Evolutionary conservation across 2,329 filamentous ascomycete genomes (phyloP), one percentile per base, ranked within the genome.

Genomic region (Colletotrichum cordylinicola): DNA sequence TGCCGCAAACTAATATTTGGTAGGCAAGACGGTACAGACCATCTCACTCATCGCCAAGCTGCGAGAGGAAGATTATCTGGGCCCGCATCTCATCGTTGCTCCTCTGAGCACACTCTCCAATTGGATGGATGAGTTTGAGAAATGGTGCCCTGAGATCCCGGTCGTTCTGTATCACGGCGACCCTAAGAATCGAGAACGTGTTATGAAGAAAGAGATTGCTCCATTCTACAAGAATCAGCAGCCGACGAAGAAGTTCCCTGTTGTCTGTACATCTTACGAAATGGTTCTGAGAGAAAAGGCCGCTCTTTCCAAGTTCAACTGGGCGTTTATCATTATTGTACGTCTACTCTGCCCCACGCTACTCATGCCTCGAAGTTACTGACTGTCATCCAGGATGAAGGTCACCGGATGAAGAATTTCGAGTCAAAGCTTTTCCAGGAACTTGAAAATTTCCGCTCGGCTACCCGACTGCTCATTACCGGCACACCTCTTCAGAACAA

Each of bases 401-500:
- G 97, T 0, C 97, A 99, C 82, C 94, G 97, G 2, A 93, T 99
- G 90, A 99, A 99, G 87, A 99, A 99, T 78, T 94, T 98, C 77
- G 96, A 98, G 66, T 98, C 96, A 35, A 94, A 95, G 74, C 88
- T 99, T 0, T 98, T 98, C 78, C 94, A 95, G 64, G 95, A 98
- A 79, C 87, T 99, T 0, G 92, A 97, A 78, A 93, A 94, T 1
- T 98, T 98, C 81, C 93, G 93, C 29, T 98, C 96, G 0, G 95
- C 96, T 0, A 98, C 98, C 55, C 91, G 97, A 72, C 89, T 99
- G 0, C 90, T 99, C 1, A 98, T 99, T 39, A 98, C 97, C 0
- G 97, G 97, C 10, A 99, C 97, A 0, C 97, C 97, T 0, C 86
- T 99, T 0, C 97, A 99, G 79, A 99, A 99, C 83, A 98, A 98